phyloP scores from a whole-genome alignment of 2,329 filamentous ascomycete species.

The Colletotrichum sp. region DNA sequence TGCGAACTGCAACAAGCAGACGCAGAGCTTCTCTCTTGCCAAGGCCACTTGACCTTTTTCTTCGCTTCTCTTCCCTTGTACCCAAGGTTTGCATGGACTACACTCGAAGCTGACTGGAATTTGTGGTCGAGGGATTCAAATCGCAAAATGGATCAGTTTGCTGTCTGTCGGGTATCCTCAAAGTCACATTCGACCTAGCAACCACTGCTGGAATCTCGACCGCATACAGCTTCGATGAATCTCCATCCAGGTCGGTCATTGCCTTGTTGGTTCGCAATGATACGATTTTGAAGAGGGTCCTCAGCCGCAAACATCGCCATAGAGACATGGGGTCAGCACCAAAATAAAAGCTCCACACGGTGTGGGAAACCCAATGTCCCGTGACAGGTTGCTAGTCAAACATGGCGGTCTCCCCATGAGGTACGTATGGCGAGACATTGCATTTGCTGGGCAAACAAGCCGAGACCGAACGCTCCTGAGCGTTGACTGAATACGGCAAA shows the following conservation, averaged over 20 bases:
- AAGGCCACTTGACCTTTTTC: not conserved
- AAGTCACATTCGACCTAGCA: not conserved
- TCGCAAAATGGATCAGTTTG: not conserved
- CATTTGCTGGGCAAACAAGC: not conserved
- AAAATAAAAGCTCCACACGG: not conserved
- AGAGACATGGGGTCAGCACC: not conserved
- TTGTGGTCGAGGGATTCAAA: not conserved
- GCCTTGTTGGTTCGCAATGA: not conserved
- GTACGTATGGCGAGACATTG: not conserved
- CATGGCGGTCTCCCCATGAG: not conserved
- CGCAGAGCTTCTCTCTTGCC: not conserved
- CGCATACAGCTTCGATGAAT: not conserved
- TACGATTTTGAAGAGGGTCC: not conserved
- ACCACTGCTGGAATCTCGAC: not conserved
- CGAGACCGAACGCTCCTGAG: not conserved
- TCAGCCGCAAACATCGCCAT: not conserved
- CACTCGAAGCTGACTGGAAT: not conserved
- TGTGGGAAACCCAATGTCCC: not conserved
- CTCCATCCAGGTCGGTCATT: not conserved
- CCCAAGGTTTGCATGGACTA: not conserved
- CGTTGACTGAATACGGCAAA: not conserved
- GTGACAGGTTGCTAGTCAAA: conserved; percentile 12
- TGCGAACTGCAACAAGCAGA: not conserved
- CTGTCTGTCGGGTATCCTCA: not conserved
- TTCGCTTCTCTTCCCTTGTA: not conserved